Evolutionary conservation across 73 alveolate genomes (phyloP).

Genomic region (Symbiodinium natans): DNA sequence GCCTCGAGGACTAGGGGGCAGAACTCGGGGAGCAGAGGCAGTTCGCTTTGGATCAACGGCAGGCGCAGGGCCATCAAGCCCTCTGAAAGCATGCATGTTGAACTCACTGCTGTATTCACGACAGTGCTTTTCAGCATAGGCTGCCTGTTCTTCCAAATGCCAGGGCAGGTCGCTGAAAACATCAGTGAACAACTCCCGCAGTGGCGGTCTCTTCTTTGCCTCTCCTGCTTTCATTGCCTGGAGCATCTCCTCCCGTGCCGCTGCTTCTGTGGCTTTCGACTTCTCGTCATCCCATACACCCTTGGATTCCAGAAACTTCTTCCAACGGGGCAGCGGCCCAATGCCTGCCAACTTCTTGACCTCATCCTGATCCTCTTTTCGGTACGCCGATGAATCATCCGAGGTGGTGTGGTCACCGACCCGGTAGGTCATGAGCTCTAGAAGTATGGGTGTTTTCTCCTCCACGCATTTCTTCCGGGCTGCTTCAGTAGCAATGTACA

Average conservation of each 20-base stretch:
- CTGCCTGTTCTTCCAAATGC: constrained; percentile 74
- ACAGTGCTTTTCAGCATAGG: constrained; percentile 49
- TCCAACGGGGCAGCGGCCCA: constrained; percentile 78
- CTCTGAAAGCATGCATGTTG: constrained; percentile 38
- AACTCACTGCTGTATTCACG: constrained; percentile 40
- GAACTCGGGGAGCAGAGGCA: constrained; percentile 45
- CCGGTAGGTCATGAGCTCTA: constrained; percentile 98
- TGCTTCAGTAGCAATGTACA: constrained; percentile 96
- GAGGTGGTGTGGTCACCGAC: constrained; percentile 98
- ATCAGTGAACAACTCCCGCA: constrained; percentile 56
- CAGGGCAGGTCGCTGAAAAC: constrained; percentile 55
- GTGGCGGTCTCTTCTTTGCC: constrained; percentile 55
- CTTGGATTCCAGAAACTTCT: constrained; percentile 52
- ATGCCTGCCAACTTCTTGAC: constrained; percentile 6
- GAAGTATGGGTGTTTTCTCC: constrained; percentile 96
- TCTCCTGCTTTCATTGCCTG: constrained; percentile 81
- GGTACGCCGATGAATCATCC: constrained; percentile 95
- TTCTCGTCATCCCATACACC: constrained; percentile 58
- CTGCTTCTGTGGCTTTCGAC: constrained; percentile 18
- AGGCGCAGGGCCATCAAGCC: constrained; percentile 73
- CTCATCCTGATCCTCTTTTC: constrained; percentile 92
- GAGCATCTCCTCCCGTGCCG: constrained; percentile 67
- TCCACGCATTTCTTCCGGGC: constrained; percentile 97
- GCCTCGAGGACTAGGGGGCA: constrained; percentile 18
- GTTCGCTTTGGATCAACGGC: background rate